Evolutionary conservation across 1,284 basidiomycete genomes (phyloP), one percentile per base, ranked within the genome.

Genomic region (Cyathus pygmaeus): DNA sequence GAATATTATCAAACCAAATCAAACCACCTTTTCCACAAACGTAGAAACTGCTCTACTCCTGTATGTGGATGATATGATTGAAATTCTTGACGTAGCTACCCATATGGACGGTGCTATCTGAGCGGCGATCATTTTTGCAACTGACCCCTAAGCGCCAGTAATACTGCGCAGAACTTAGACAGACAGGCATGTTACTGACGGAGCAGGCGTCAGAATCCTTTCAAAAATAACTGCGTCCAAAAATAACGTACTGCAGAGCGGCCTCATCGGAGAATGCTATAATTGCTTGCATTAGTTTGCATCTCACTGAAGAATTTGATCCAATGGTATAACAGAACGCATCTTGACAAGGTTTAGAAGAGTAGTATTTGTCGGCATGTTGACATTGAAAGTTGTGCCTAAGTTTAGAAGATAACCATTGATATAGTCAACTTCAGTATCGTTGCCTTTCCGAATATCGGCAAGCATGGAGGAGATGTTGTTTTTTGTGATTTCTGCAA

Each of bases 321-420:
- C 84, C 55, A 82, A 39, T 33, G 82, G 79, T 62, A 82, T 75
- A 36, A 65, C 62, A 52, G 63, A 64, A 50, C 81, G 78, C 71
- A 83, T 71, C 59, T 79, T 78, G 63, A 85, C 76, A 71, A 96
- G 80, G 57, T 90, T 82, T 23, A 84, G 75, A 51, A 98, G 76
- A 51, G 85, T 81, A 23, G 85, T 77, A 65, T 89, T 94, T 15
- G 85, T 79, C 1, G 90, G 89, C 68, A 90, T 91, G 10, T 79
- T 76, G 36, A 96, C 81, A 4, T 81, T 79, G 67, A 92, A 86
- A 46, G 82, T 78, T 51, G 79, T 68, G 9, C 93, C 96, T 6
- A 96, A 78, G 11, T 80, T 79, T 26, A 89, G 72, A 52, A 99
- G 76, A 75, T 96, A 94, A 7, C 97, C 96, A 68, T 95, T 97